Evolutionary conservation across 2,329 filamentous ascomycete genomes (phyloP).

Genomic region (Calycina herbarum): DNA sequence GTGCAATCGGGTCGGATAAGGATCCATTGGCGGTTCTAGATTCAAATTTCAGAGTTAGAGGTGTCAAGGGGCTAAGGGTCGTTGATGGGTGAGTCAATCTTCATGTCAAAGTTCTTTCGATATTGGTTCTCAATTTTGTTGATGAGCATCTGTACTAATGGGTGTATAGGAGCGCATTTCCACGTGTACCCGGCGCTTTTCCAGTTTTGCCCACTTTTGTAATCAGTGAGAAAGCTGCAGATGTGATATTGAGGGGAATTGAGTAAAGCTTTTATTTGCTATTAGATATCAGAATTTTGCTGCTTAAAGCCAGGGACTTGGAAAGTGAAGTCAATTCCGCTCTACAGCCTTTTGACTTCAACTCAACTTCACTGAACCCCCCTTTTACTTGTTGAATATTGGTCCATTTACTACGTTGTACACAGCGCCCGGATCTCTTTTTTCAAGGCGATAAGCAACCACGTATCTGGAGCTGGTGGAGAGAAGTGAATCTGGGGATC

Average conservation of each 20-base stretch:
- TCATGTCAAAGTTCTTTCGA: not conserved
- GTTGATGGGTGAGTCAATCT: conserved; percentile 51
- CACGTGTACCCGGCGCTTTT: conserved; percentile 52
- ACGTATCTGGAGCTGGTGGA: no score
- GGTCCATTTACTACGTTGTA: no score
- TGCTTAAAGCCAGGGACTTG: no score
- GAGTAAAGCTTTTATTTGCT: not conserved
- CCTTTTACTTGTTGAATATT: no score
- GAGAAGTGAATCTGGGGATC: no score
- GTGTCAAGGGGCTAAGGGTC: conserved; percentile 55
- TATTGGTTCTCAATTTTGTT: not conserved
- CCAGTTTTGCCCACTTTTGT: conserved; percentile 54
- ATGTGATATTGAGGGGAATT: conserved; percentile 8
- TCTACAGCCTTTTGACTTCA: no score
- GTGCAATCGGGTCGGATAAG: conserved; percentile 48
- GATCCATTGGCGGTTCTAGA: conserved; percentile 52
- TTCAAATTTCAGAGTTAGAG: conserved; percentile 54
- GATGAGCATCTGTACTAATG: not conserved
- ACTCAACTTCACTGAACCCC: no score
- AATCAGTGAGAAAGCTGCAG: conserved; percentile 56
- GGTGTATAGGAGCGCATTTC: conserved; percentile 46
- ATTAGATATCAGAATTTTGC: no score
- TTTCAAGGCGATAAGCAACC: no score
- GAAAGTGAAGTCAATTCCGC: no score
- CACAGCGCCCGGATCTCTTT: no score